These are phyloP conservation scores for Citrullus mucosospermus DNA, from an alignment of 306 rosid species.

Conservation along the genomic window DNA sequence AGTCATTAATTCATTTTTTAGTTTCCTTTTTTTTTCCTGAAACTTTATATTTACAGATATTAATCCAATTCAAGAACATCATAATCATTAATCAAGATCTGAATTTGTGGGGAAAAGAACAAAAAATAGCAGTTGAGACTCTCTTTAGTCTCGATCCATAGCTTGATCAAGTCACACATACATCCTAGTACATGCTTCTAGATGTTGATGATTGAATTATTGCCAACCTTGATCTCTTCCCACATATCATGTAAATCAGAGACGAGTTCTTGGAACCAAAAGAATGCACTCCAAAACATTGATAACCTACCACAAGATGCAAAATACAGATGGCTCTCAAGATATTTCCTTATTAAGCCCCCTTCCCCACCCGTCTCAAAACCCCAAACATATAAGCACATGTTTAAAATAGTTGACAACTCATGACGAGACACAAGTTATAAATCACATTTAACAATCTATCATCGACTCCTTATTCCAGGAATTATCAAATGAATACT, in stretches of 20 bases:
- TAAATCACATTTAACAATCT: neutral
- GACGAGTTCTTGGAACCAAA: neutral
- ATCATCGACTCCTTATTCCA: neutral
- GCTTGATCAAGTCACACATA: neutral
- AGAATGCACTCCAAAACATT: neutral
- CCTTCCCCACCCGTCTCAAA: neutral
- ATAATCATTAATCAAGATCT: neutral
- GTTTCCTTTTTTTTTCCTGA: neutral
- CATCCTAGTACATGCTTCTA: neutral
- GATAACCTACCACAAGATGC: neutral
- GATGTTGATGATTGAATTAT: neutral
- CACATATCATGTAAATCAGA: neutral
- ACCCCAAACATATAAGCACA: neutral
- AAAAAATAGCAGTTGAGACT: neutral
- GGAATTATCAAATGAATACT: neutral
- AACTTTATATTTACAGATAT: neutral
- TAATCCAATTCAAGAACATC: neutral
- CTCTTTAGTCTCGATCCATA: neutral
- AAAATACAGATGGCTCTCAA: neutral
- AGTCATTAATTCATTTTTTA: neutral
- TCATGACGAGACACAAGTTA: neutral
- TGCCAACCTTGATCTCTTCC: neutral
- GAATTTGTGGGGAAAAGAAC: neutral
- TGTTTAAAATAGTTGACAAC: neutral
- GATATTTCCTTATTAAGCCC: neutral